Conservation (phyloP, 2,329 filamentous ascomycete genomes). For the Ascochyta fabae region DNA sequence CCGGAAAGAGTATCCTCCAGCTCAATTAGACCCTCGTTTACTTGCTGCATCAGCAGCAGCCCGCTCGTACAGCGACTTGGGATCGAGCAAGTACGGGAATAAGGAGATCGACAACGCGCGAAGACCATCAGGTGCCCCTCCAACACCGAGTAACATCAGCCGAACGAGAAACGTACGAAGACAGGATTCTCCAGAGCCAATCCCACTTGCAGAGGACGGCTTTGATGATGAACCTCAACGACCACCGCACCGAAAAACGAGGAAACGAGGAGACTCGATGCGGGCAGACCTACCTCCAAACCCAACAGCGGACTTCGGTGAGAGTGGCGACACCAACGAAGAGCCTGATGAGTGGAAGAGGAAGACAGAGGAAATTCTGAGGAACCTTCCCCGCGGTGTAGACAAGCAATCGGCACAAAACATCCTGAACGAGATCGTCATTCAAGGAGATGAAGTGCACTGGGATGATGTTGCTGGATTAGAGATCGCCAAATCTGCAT, state of each 20-base stretch:
- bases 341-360: constrained; percentile 48
- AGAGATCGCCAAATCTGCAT: constrained; percentile 84
- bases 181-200: constrained; percentile 26
- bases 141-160: constrained; percentile 21
- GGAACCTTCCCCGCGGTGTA: constrained; percentile 79
- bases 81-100: constrained; percentile 24
- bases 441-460: constrained; percentile 91
- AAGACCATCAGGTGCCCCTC: constrained; percentile 10
- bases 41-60: constrained; percentile 43
- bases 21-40: constrained; percentile 27
- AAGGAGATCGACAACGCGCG: constrained; percentile 7
- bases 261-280: constrained; percentile 38
- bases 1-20: constrained; percentile 57
- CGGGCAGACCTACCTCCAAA: constrained; percentile 42
- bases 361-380: constrained; percentile 61
- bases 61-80: constrained; percentile 36
- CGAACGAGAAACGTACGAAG: constrained; percentile 26
- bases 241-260: constrained; percentile 36
- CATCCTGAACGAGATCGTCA: constrained; percentile 94
- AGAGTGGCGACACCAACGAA: constrained; percentile 29
- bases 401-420: constrained; percentile 85
- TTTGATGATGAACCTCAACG: constrained; percentile 26
- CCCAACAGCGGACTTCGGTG: constrained; percentile 37
- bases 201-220: constrained; percentile 31
- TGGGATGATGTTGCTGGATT: constrained; percentile 94